Evolutionary conservation across 371 early-diverging fungal genomes (phyloP).

Genomic region (Apophysomyces elegans): DNA sequence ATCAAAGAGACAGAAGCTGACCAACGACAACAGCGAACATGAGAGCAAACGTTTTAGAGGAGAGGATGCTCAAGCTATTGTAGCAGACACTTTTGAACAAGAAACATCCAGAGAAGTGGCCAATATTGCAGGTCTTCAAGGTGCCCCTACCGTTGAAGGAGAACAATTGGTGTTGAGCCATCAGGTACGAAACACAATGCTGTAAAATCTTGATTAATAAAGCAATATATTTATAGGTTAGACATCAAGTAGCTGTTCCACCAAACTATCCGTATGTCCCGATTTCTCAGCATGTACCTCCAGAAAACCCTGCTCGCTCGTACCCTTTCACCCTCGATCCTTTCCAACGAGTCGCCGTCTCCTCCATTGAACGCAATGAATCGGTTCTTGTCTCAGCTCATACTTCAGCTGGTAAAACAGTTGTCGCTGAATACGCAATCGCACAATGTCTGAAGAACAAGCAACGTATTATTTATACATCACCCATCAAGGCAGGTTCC

Average conservation of each 20-base stretch:
- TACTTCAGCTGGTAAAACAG: constrained; percentile 99
- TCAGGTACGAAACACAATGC: constrained; percentile 35
- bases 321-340: constrained; percentile 98
- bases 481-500: constrained; percentile 92
- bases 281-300: constrained; percentile 82
- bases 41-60: constrained; percentile 21
- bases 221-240: constrained; percentile 53
- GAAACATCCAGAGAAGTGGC: constrained; percentile 75
- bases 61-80: constrained; percentile 46
- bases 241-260: constrained; percentile 97
- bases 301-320: constrained; percentile 81
- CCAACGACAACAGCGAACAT: constrained; percentile 18
- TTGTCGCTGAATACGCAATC: constrained; percentile 99
- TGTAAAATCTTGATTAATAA: not conserved
- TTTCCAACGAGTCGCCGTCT: constrained; percentile 95
- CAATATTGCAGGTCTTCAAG: constrained; percentile 66
- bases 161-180: constrained; percentile 60
- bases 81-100: constrained; percentile 83
- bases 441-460: constrained; percentile 92
- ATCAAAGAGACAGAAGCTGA: constrained; percentile 13
- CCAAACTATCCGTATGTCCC: constrained; percentile 87
- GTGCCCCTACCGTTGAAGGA: constrained; percentile 59
- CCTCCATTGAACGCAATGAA: constrained; percentile 94
- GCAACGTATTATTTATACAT: constrained; percentile 99
- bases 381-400: constrained; percentile 99